phyloP scores from a whole-genome alignment of 169 alveolate genomes.

The Plasmodium gallinaceum region DNA sequence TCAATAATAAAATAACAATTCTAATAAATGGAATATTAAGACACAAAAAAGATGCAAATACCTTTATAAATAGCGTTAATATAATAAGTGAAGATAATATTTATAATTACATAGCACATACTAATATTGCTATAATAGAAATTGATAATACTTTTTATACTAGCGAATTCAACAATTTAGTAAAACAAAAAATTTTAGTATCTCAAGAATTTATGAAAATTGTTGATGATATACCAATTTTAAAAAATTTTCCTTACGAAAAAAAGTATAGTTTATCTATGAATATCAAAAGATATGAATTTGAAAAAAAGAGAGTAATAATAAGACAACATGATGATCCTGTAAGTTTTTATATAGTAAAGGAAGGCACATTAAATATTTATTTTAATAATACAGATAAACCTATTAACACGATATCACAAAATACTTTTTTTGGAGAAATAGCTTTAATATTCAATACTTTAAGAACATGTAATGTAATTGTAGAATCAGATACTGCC shows the following conservation, averaged over 20 bases:
- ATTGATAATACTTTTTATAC: conserved; percentile 23
- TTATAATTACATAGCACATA: conserved; percentile 38
- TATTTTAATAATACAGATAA: conserved; percentile 34
- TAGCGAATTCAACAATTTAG: conserved; percentile 28
- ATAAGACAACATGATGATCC: conserved; percentile 78
- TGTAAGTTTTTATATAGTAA: conserved; percentile 37
- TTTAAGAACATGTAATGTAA: conserved; percentile 49
- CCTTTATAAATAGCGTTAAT: conserved; percentile 65
- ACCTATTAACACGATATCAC: conserved; percentile 28
- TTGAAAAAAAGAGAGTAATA: conserved; percentile 44
- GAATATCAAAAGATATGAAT: conserved; percentile 40
- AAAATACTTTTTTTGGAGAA: conserved; percentile 65
- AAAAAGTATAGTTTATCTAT: conserved; percentile 46
- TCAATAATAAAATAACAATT: conserved; percentile 20
- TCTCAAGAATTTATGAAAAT: conserved; percentile 54
- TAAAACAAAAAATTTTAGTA: conserved; percentile 28
- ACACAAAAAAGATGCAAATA: conserved; percentile 27
- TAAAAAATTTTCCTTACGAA: conserved; percentile 45
- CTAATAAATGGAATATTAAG: conserved; percentile 69
- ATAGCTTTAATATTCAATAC: conserved; percentile 59
- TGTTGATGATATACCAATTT: conserved; percentile 52
- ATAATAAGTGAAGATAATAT: conserved; percentile 20
- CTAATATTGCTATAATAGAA: conserved; percentile 57
- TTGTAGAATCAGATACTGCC: conserved; percentile 68
- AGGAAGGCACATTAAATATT: conserved; percentile 42